Evolutionary conservation across 1,139 yeast genomes (phyloP).

Genomic region (Pneumocystis wakefieldiae): DNA sequence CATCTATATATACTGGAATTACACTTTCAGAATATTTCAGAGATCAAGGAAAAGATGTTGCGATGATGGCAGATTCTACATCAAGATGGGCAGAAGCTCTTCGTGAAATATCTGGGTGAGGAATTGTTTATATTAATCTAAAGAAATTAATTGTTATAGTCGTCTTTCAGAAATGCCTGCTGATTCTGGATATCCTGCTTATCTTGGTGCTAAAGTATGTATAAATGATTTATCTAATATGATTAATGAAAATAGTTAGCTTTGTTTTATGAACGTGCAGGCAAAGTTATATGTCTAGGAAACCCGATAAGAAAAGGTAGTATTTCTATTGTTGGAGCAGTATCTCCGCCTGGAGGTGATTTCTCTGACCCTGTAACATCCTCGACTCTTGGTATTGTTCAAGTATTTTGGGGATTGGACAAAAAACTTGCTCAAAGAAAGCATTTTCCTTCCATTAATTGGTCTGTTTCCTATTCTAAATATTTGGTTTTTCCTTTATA

Average conservation of each 20-base stretch:
- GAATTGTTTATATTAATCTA: neutral
- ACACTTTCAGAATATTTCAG: conserved; percentile 97
- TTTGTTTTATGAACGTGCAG: conserved; percentile 98
- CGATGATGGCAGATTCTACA: conserved; percentile 99
- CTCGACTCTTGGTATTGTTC: conserved; percentile 94
- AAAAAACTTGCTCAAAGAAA: conserved; percentile 98
- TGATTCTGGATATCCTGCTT: conserved; percentile 99
- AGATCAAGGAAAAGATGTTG: conserved; percentile 97
- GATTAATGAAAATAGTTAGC: conserved; percentile 37
- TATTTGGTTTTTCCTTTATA: conserved; percentile 26
- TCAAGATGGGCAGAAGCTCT: conserved; percentile 99
- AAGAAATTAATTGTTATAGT: conserved; percentile 25
- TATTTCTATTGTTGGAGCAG: conserved; percentile 98
- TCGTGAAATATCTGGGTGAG: conserved; percentile 76
- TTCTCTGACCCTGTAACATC: conserved; percentile 99
- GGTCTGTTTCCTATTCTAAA: conserved; percentile 90
- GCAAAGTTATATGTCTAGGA: conserved; percentile 89
- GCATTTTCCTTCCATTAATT: conserved; percentile 97
- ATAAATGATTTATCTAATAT: neutral
- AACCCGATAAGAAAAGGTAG: conserved; percentile 94
- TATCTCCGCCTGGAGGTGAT: conserved; percentile 99
- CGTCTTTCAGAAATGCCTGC: conserved; percentile 99
- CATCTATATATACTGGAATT: conserved; percentile 96
- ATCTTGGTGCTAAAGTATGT: conserved; percentile 69
- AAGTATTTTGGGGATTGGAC: conserved; percentile 99